A percentile compares a stretch with the other conserved stretches of the same genome.
phyloP scores from a whole-genome alignment of 2,329 filamentous ascomycete species.

The Trichothecium roseum region DNA sequence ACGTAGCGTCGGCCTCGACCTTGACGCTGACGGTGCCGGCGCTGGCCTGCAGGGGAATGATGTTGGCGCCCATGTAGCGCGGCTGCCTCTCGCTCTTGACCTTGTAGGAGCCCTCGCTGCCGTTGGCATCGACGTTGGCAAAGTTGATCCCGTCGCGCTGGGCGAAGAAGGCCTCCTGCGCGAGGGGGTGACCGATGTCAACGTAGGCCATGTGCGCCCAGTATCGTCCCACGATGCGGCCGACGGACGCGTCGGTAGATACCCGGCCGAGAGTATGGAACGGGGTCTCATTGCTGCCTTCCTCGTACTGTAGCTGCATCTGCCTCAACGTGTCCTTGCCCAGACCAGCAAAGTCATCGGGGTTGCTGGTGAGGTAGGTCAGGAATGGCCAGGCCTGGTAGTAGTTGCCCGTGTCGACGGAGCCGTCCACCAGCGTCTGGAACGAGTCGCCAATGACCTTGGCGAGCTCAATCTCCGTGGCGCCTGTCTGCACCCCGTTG shows the following conservation, averaged over 20 bases:
- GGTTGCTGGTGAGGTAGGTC: slow-evolving; percentile 36
- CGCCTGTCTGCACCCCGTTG: slow-evolving; percentile 20
- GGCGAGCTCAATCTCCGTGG: slow-evolving; percentile 28
- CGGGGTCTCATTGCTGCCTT: slow-evolving; percentile 36
- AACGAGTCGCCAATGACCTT: slow-evolving; percentile 36
- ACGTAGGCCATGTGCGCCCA: slow-evolving; percentile 44
- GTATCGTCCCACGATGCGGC: slow-evolving; percentile 34
- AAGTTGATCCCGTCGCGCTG: slow-evolving; percentile 27
- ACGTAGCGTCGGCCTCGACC: slow-evolving; percentile 22
- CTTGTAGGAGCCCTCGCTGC: slow-evolving; percentile 26
- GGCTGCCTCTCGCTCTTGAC: slow-evolving; percentile 30
- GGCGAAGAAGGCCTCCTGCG: slow-evolving; percentile 23
- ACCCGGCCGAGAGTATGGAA: slow-evolving; percentile 33
- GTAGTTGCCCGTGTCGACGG: slow-evolving; percentile 30
- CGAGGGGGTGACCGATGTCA: slow-evolving; percentile 34
- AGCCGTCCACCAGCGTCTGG: slow-evolving; percentile 37
- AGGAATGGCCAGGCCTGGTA: slow-evolving; percentile 43
- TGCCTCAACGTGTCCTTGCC: slow-evolving; percentile 29
- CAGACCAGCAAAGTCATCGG: slow-evolving; percentile 28
- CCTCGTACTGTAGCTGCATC: slow-evolving; percentile 30
- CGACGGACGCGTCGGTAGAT: slow-evolving; percentile 17
- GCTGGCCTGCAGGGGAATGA: slow-evolving; percentile 29
- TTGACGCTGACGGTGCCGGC: slow-evolving; percentile 19
- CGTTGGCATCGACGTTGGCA: slow-evolving; percentile 26
- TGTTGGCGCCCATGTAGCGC: slow-evolving; percentile 39